Evolutionary conservation across 129 eudicot genomes (phyloP).

Genomic region (Pulicaria dysenterica): DNA sequence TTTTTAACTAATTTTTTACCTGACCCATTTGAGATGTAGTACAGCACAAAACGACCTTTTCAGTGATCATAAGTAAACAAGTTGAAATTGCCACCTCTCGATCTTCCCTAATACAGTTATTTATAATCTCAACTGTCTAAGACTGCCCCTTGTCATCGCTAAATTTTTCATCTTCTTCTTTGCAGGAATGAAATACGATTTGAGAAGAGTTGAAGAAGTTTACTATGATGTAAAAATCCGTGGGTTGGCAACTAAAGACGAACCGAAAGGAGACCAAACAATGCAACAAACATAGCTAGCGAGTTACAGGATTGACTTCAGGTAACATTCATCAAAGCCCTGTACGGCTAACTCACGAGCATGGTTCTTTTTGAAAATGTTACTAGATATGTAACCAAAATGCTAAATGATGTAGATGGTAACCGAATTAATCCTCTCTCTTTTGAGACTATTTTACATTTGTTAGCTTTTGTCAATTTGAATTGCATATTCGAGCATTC

Average conservation of each 20-base stretch:
- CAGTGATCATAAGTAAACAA: neutral
- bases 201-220: conserved; percentile 85
- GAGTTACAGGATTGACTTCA: neutral
- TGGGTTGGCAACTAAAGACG: conserved; percentile 60
- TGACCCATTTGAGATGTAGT: neutral
- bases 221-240: conserved; percentile 86
- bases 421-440: neutral
- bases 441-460: conserved; percentile 8
- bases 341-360: conserved; percentile 17
- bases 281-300: conserved; percentile 33
- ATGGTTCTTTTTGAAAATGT: neutral
- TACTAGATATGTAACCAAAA: neutral
- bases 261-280: conserved; percentile 40
- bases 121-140: neutral
- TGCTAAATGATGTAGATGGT: conserved; percentile 10
- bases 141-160: too few relatives aligned
- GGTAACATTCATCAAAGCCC: neutral
- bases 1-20: neutral
- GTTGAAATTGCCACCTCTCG: neutral
- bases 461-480: conserved; percentile 6
- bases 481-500: neutral
- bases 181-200: conserved; percentile 90
- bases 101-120: neutral
- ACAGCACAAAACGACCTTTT: neutral
- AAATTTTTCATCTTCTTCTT: neutral